phyloP scores from a whole-genome alignment of 129 eudicot species.

The Erigeron canadensis region DNA sequence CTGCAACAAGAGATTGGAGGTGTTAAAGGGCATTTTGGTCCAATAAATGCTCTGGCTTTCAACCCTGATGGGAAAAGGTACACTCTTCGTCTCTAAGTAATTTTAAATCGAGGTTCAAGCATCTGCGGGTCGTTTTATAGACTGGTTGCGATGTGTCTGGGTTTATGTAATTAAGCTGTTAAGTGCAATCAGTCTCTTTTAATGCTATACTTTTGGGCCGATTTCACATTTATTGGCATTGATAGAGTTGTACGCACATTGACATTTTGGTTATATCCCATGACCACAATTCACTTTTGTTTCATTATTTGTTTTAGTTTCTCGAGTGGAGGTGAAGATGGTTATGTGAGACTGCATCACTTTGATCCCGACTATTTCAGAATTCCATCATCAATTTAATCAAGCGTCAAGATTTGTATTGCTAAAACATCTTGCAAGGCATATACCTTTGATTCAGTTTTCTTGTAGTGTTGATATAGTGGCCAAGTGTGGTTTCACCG shows the following conservation, averaged over 20 bases:
- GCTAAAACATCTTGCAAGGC: conserved; percentile 14
- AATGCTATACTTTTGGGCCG: too few species aligned
- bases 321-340: conserved; percentile 94
- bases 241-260: too few species aligned
- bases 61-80: conserved; percentile 97
- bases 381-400: conserved; percentile 46
- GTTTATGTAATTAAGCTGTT: too few species aligned
- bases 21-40: conserved; percentile 94
- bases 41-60: conserved; percentile 93
- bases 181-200: too few species aligned
- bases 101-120: neutral
- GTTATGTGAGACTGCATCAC: conserved; percentile 86
- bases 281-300: neutral
- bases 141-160: neutral
- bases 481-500: conserved; percentile 4
- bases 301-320: conserved; percentile 38
- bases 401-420: neutral
- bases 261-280: too few species aligned
- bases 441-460: neutral
- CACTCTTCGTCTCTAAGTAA: neutral
- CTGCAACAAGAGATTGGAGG: conserved; percentile 85
- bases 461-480: conserved; percentile 28
- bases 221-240: too few species aligned
- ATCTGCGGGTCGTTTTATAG: neutral
- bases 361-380: conserved; percentile 77